phyloP scores from a whole-genome alignment of 176 grass and related monocot genomes.

The Olyra latifolia region DNA sequence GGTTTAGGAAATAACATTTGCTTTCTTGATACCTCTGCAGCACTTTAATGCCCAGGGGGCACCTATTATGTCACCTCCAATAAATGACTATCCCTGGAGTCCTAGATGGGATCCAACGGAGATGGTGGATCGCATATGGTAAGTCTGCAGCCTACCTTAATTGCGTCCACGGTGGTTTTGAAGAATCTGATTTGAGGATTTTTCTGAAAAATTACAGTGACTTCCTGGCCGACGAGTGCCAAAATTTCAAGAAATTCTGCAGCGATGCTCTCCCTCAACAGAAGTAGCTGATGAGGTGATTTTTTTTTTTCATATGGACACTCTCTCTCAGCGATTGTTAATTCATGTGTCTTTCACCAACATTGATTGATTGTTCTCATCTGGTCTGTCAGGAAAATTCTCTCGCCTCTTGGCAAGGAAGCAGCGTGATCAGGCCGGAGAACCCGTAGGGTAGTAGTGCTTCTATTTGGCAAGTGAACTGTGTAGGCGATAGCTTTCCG shows the following conservation, averaged over 20 bases:
- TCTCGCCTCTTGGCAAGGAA: not conserved
- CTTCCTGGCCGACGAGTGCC: constrained; percentile 73
- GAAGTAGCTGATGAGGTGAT: constrained; percentile 40
- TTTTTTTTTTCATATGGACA: not conserved
- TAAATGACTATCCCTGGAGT: constrained; percentile 96
- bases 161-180: constrained; percentile 10
- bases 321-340: not conserved
- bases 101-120: constrained; percentile 72
- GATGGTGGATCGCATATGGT: constrained; percentile 92
- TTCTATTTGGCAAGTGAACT: constrained; percentile 10
- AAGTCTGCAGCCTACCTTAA: constrained; percentile 38
- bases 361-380: not conserved
- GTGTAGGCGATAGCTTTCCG: constrained; percentile 6
- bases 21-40: constrained; percentile 34
- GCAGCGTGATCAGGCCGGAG: constrained; percentile 5
- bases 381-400: constrained; percentile 1
- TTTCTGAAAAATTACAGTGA: constrained; percentile 50
- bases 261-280: constrained; percentile 51
- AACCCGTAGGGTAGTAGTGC: not conserved
- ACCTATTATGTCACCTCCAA: constrained; percentile 59
- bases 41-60: constrained; percentile 67
- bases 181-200: not conserved
- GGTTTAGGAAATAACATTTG: not conserved
- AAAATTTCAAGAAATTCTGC: constrained; percentile 88
- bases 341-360: not conserved